These are phyloP conservation scores for Arctium minus DNA, from an alignment of 129 eudicot genomes.

Conservation along the genomic window DNA sequence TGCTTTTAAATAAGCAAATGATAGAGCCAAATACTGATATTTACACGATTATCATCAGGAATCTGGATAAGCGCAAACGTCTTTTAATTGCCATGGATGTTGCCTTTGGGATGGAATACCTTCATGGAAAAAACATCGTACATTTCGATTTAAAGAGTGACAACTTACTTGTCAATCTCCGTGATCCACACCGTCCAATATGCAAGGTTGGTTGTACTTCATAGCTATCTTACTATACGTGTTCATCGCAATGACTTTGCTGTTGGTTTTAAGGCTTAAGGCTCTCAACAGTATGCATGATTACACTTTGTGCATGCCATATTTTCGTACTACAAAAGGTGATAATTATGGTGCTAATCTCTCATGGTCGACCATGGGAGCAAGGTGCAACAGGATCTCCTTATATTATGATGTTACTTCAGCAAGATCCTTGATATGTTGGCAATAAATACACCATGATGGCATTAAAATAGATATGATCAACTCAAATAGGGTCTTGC, in stretches of 20 bases:
- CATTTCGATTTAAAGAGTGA: conserved; percentile 94
- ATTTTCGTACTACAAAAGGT: background rate
- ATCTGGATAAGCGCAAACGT: conserved; percentile 85
- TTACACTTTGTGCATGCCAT: background rate
- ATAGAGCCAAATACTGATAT: background rate
- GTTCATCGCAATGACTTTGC: background rate
- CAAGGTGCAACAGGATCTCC: background rate
- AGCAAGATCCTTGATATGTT: background rate
- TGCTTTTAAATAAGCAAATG: background rate
- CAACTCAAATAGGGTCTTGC: background rate
- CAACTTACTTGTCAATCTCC: conserved; percentile 88
- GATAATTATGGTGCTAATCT: background rate
- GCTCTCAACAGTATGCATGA: background rate
- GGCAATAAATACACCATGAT: background rate
- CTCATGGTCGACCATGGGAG: background rate
- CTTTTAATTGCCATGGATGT: conserved; percentile 90
- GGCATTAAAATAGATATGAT: background rate
- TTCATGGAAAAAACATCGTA: conserved; percentile 85
- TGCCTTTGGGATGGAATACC: conserved; percentile 97
- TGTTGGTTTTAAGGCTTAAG: background rate
- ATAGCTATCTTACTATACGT: conserved; percentile 2
- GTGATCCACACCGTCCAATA: conserved; percentile 94
- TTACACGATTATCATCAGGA: conserved; percentile 36
- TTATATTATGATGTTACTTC: background rate
- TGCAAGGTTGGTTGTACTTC: conserved; percentile 67